A percentile compares a stretch with the other conserved stretches of the same genome.
These are phyloP conservation scores for Zygosaccharomyces pseudorouxii DNA, from an alignment of 805 yeast genomes.

Conservation along the genomic window DNA sequence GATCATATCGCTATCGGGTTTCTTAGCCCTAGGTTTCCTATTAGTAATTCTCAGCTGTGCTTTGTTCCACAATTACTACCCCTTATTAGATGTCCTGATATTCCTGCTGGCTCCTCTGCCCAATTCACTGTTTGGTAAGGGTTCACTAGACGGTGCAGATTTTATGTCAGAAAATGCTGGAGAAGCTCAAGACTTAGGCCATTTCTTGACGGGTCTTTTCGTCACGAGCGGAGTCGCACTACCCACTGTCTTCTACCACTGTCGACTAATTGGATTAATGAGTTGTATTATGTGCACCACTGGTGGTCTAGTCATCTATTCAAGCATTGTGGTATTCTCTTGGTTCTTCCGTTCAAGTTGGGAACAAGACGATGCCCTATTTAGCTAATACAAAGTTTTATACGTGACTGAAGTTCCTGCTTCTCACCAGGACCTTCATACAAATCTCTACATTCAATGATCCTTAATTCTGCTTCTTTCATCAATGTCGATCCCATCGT, in stretches of 20 bases:
- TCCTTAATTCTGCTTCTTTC: constrained; percentile 68
- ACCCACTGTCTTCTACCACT: constrained; percentile 75
- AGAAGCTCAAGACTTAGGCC: constrained; percentile 66
- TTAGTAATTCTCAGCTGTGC: constrained; percentile 86
- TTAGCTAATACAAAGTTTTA: constrained; percentile 21
- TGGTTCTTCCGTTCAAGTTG: constrained; percentile 52
- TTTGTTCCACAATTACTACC: constrained; percentile 85
- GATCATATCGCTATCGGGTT: constrained; percentile 35
- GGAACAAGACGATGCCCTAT: constrained; percentile 42
- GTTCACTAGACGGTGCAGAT: constrained; percentile 46
- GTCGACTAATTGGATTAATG: constrained; percentile 58
- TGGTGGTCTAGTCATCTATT: constrained; percentile 83
- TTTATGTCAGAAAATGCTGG: constrained; percentile 54
- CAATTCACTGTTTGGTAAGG: constrained; percentile 50
- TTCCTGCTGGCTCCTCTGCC: constrained; percentile 72
- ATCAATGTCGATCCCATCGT: constrained; percentile 52
- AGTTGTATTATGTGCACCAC: constrained; percentile 72
- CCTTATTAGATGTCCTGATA: constrained; percentile 65
- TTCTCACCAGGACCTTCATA: constrained; percentile 15
- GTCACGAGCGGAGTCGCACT: constrained; percentile 70
- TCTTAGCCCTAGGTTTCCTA: constrained; percentile 85
- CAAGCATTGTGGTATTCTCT: constrained; percentile 77
- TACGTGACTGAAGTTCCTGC: constrained; percentile 12
- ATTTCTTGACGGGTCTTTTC: constrained; percentile 71
- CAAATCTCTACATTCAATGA: constrained; percentile 53